phyloP scores from a whole-genome alignment of 139 green algal species.

The Chlorella ohadii region DNA sequence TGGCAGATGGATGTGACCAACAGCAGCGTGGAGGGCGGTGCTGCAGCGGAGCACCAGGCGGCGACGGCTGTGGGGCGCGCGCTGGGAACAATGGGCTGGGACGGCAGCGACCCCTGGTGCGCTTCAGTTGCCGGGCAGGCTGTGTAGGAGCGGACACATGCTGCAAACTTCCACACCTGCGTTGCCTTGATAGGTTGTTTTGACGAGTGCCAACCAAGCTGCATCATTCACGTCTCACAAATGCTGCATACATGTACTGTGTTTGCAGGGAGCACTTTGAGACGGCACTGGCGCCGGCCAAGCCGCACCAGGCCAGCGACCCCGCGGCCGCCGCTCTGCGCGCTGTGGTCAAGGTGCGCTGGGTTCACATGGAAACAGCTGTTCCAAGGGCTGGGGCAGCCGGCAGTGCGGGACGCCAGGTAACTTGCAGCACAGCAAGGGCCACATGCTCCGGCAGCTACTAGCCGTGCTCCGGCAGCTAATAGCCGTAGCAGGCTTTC shows the following conservation, averaged over 20 bases:
- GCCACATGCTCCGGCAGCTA: no score
- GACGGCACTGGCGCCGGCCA: constrained; percentile 41
- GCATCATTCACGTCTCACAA: no score
- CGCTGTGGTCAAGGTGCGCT: constrained; percentile 55
- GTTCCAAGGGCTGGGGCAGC: neutral
- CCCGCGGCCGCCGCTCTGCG: constrained; percentile 34
- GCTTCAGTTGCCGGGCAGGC: no score
- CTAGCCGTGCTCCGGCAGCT: no score
- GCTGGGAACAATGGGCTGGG: constrained; percentile 40
- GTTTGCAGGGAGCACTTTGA: neutral
- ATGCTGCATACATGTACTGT: no score
- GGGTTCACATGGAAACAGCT: constrained; percentile 40
- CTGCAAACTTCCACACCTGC: no score
- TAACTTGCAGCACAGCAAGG: no score
- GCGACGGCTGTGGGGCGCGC: constrained; percentile 55
- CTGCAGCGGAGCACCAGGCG: constrained; percentile 26
- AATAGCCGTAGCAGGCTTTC: neutral
- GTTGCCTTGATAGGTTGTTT: no score
- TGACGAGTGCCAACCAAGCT: no score
- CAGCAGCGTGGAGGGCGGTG: constrained; percentile 43
- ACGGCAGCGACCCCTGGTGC: neutral
- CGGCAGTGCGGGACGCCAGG: no score
- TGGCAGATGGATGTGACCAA: neutral
- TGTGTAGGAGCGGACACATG: no score
- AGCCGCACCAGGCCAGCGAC: constrained; percentile 64